phyloP scores from a whole-genome alignment of 2,329 filamentous ascomycete genomes.

The Alternaria solani region DNA sequence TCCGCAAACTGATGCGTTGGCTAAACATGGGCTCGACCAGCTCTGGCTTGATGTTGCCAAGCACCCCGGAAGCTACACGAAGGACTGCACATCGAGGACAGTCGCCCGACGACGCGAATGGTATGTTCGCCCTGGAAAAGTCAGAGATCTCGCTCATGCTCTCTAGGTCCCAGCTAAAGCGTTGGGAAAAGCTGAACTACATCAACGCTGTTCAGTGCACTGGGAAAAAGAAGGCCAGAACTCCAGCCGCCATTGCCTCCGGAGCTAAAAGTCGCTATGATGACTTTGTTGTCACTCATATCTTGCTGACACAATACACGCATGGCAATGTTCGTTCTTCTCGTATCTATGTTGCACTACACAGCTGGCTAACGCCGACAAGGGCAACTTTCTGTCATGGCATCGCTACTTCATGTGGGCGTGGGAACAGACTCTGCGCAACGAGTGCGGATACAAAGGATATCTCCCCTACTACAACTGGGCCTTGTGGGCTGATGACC shows the following conservation, averaged over 20 bases:
- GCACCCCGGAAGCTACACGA: neutral
- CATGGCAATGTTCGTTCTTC: neutral
- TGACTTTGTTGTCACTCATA: too few relatives aligned
- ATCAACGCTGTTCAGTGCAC: conserved; percentile 46
- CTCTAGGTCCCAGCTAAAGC: conserved; percentile 2
- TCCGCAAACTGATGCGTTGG: neutral
- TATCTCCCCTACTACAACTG: conserved; percentile 14
- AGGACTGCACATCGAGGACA: neutral
- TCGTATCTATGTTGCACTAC: too few relatives aligned
- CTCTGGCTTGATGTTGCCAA: conserved; percentile 4
- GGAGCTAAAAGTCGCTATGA: conserved; percentile 30
- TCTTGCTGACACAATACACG: too few relatives aligned
- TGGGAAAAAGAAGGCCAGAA: conserved; percentile 31
- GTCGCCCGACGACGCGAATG: too few relatives aligned
- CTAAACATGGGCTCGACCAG: conserved; percentile 3
- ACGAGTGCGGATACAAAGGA: conserved; percentile 42
- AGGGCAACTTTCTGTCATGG: conserved; percentile 47
- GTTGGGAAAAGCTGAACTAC: conserved; percentile 34
- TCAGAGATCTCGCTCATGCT: too few relatives aligned
- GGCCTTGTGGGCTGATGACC: conserved; percentile 8
- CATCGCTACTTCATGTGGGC: conserved; percentile 53
- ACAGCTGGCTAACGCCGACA: neutral
- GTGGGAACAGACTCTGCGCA: conserved; percentile 52
- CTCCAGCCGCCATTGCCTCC: conserved; percentile 30
- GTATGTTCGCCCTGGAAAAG: too few relatives aligned